Evolutionary conservation across 2,329 filamentous ascomycete genomes (phyloP).

Genomic region (Cladosporium halotolerans): DNA sequence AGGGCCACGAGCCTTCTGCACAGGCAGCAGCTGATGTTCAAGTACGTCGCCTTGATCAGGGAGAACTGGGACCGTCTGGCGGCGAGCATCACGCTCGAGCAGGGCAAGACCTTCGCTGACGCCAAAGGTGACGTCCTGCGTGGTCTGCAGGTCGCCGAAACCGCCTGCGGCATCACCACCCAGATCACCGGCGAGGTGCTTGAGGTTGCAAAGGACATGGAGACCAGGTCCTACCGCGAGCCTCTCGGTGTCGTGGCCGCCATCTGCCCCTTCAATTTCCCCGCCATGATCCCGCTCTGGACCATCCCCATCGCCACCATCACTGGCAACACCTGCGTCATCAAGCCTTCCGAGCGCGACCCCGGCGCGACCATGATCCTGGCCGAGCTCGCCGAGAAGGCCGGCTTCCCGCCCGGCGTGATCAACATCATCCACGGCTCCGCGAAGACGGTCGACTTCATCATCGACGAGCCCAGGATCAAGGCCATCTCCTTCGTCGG

Average conservation of each 20-base stretch:
- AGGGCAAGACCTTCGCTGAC: slow-evolving; percentile 83
- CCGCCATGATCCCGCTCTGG: slow-evolving; percentile 91
- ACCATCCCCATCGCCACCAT: slow-evolving; percentile 79
- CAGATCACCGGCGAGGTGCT: slow-evolving; percentile 77
- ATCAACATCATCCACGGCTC: slow-evolving; percentile 78
- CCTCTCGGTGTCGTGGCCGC: slow-evolving; percentile 74
- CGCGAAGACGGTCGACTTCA: slow-evolving; percentile 76
- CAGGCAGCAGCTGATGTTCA: slow-evolving; percentile 82
- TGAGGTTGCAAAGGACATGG: slow-evolving; percentile 85
- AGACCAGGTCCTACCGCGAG: slow-evolving; percentile 76
- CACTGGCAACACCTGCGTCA: slow-evolving; percentile 74
- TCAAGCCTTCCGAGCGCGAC: slow-evolving; percentile 83
- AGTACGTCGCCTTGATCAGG: slow-evolving; percentile 70
- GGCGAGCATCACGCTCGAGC: slow-evolving; percentile 78
- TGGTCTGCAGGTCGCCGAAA: slow-evolving; percentile 79
- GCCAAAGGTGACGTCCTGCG: slow-evolving; percentile 75
- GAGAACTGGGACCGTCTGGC: slow-evolving; percentile 82
- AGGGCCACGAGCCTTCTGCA: slow-evolving; percentile 63
- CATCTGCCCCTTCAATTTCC: slow-evolving; percentile 88
- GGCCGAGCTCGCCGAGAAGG: slow-evolving; percentile 70
- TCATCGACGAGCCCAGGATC: slow-evolving; percentile 76
- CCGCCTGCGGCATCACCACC: slow-evolving; percentile 71
- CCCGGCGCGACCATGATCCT: slow-evolving; percentile 81
- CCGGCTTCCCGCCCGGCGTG: slow-evolving; percentile 74
- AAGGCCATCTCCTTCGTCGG: slow-evolving; percentile 85